Evolutionary conservation across 495 filamentous ascomycete genomes (phyloP).

Genomic region (Umbilicaria muhlenbergii): DNA sequence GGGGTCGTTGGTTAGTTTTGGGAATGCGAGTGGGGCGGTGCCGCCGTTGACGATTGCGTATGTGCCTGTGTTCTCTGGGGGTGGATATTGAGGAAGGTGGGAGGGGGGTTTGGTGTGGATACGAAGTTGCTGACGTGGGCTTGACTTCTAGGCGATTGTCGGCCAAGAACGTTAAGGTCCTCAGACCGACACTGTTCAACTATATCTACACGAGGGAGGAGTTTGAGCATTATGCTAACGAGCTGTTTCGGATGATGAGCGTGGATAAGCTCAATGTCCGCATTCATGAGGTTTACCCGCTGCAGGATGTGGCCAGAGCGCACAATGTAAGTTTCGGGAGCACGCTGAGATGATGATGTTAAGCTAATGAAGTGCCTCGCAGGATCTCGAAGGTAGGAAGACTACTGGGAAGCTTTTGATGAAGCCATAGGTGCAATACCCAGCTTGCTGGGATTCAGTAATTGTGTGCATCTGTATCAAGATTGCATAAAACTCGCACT

Average conservation of each 20-base stretch:
- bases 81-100: not conserved
- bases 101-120: not conserved
- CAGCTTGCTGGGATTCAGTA: no score
- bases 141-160: slow-evolving; percentile 29
- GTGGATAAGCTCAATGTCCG: slow-evolving; percentile 53
- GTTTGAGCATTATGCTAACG: slow-evolving; percentile 49
- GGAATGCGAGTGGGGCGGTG: slow-evolving; percentile 76
- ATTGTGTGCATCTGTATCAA: no score
- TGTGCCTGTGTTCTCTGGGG: slow-evolving; percentile 13
- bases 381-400: slow-evolving; percentile 69
- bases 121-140: not conserved
- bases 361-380: slow-evolving; percentile 1
- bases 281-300: slow-evolving; percentile 70
- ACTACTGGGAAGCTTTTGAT: slow-evolving; percentile 54
- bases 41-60: slow-evolving; percentile 54
- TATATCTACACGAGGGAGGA: slow-evolving; percentile 71
- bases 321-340: slow-evolving; percentile 34
- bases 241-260: slow-evolving; percentile 58
- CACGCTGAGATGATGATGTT: not conserved
- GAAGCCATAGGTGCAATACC: slow-evolving; percentile 15
- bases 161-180: slow-evolving; percentile 66
- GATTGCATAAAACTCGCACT: no score
- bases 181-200: slow-evolving; percentile 56
- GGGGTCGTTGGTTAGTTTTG: slow-evolving; percentile 73
- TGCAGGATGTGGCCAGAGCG: slow-evolving; percentile 58